A percentile compares a stretch with the other conserved stretches of the same genome.
Conservation (phyloP, 2,329 filamentous ascomycete genomes). For the Leptographium radiaticola region DNA sequence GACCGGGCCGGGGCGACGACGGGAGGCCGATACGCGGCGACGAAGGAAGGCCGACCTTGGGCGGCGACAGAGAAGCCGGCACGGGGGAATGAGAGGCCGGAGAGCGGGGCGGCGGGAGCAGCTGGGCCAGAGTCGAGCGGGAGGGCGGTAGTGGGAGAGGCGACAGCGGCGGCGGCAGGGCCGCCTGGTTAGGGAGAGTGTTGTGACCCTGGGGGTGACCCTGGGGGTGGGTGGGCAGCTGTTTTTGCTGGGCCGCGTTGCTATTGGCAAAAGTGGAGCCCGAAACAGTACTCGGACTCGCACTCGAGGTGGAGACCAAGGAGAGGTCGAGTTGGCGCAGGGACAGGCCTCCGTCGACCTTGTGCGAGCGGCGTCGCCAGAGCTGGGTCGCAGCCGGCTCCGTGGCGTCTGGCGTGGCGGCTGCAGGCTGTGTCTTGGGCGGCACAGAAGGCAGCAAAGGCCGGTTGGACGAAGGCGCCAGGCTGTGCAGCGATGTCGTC, state of each 20-base stretch:
- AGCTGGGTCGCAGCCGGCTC: constrained; percentile 17
- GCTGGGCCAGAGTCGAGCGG: not conserved
- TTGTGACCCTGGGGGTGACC: not conserved
- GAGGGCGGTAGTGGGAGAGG: constrained; percentile 7
- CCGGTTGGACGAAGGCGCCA: not conserved
- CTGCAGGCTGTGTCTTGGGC: not conserved
- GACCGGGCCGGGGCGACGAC: no score
- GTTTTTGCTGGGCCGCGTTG: not conserved
- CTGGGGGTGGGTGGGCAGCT: not conserved
- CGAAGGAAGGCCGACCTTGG: no score
- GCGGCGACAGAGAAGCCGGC: not conserved
- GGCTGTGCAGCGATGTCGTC: constrained; percentile 5
- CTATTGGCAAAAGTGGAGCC: not conserved
- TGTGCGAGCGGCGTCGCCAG: constrained; percentile 39
- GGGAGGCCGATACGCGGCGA: no score
- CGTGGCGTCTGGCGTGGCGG: not conserved
- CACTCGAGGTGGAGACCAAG: constrained; percentile 9
- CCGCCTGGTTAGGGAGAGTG: not conserved
- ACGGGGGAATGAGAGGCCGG: not conserved
- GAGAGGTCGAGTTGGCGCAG: constrained; percentile 35
- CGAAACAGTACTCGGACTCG: not conserved
- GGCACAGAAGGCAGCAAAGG: not conserved
- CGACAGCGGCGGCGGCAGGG: constrained; percentile 6
- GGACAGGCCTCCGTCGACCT: constrained; percentile 31
- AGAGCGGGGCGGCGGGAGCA: constrained; percentile 2